Base-by-base conservation (phyloP, 371 early-diverging fungal genomes). In the Gilbertella persicaria region DNA sequence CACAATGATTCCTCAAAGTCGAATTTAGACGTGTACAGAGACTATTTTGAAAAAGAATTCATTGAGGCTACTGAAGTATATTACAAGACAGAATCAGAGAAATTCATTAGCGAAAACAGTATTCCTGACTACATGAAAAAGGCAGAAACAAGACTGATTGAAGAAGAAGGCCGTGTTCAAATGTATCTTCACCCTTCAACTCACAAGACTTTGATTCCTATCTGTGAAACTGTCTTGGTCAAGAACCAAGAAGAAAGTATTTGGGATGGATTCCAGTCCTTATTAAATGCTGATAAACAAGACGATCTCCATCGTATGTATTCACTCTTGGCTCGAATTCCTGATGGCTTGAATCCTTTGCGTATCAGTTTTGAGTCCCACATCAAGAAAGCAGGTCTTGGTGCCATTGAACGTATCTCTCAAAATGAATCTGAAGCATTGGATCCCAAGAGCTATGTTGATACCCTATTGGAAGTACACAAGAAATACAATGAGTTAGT, bases 61-160 rank as follows among this genome's bases (percentile, higher is more conserved):
- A 74, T 93, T 29, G 77, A 71, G 23, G 87, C 88, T 17, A 92
- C 94, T 2, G 88, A 87, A 54, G 73, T 76, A 7, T 96, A 91
- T 79, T 97, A 97, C 70, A 83, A 82, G 58, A 82, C 84, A 50
- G 95, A 94, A 66, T 86, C 89, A 36, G 90, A 92, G 63, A 82
- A 81, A 20, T 95, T 94, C 63, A 79, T 95, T 45, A 80, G 85
- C 42, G 90, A 92, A 53, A 91, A 94, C 70, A 83, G 89, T 44
- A 83, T 95, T 29, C 84, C 91, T 21, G 95, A 95, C 41, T 97
- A 97, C 69, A 92, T 97, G 93, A 89, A 91, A 60, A 91, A 93
- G 83, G 92, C 93, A 3, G 91, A 93, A 55, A 64, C 81, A 10
- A 86, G 95, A 40, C 72, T 97, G 56, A 73, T 73, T 14, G 95